Conservation (phyloP, 192 early-diverging fungal species). For the Coemansia sp. region DNA sequence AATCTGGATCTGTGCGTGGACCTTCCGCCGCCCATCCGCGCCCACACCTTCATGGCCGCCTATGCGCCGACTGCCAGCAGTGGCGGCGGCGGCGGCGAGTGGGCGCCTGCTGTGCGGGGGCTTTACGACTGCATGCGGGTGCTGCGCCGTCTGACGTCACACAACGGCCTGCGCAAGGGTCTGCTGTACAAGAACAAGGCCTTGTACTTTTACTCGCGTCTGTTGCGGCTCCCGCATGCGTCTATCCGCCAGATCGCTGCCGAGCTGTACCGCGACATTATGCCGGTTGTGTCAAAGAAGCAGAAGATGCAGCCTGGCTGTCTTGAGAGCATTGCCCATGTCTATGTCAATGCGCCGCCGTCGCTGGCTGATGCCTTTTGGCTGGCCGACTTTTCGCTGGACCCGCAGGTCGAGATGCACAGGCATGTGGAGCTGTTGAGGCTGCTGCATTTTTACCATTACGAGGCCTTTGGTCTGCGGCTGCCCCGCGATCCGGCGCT, state of each 20-base stretch:
- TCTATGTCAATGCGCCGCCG: constrained; percentile 36
- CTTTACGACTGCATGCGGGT: constrained; percentile 29
- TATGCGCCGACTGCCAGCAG: background rate
- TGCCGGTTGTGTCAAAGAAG: constrained; percentile 42
- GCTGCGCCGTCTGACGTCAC: constrained; percentile 45
- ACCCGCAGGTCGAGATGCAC: constrained; percentile 56
- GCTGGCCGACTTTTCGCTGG: constrained; percentile 41
- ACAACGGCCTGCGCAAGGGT: constrained; percentile 51
- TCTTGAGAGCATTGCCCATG: constrained; percentile 28
- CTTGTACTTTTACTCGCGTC: constrained; percentile 35
- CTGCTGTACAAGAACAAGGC: constrained; percentile 56
- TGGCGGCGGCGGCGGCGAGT: constrained; percentile 8
- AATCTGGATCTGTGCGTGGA: too few species aligned
- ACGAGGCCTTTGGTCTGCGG: constrained; percentile 19
- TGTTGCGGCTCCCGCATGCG: constrained; percentile 9
- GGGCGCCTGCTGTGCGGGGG: constrained; percentile 31
- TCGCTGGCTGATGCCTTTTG: constrained; percentile 33
- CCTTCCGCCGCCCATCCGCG: constrained; percentile 21
- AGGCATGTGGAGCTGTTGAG: constrained; percentile 51
- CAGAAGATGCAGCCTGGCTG: constrained; percentile 22
- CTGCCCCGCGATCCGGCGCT: constrained; percentile 42
- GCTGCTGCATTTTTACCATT: constrained; percentile 49
- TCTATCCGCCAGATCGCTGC: constrained; percentile 30
- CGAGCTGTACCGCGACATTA: constrained; percentile 50
- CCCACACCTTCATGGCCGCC: constrained; percentile 29